Conservation (phyloP, 768 basidiomycete genomes). For the Pisolithus orientalis region DNA sequence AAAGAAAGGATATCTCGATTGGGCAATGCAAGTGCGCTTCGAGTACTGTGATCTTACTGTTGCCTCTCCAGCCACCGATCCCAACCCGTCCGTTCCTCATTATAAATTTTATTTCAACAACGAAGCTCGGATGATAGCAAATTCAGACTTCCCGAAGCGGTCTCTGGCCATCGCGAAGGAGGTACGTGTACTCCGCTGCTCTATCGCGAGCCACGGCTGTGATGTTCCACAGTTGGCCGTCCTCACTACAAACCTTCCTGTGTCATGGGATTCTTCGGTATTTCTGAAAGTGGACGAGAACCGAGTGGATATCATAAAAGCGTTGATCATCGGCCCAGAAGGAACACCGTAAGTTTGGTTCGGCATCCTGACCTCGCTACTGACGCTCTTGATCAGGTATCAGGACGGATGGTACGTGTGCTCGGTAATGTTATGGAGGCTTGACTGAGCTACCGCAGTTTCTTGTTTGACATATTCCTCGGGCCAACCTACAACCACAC, state of each 20-base stretch:
- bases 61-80: conserved; percentile 23
- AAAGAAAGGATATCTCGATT: conserved; percentile 68
- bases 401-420: conserved; percentile 80
- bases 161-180: conserved; percentile 95
- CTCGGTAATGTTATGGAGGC: not conserved
- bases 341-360: conserved; percentile 72
- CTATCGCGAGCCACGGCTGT: conserved; percentile 4
- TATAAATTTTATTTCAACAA: conserved; percentile 81
- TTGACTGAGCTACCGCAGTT: conserved; percentile 30
- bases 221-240: conserved; percentile 68
- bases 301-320: conserved; percentile 87
- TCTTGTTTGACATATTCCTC: conserved; percentile 89
- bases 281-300: conserved; percentile 91
- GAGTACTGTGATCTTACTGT: conserved; percentile 87
- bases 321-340: conserved; percentile 88
- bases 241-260: conserved; percentile 89
- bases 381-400: conserved; percentile 43
- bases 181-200: conserved; percentile 32
- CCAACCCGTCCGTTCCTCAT: conserved; percentile 49
- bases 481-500: conserved; percentile 83
- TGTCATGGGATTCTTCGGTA: conserved; percentile 91
- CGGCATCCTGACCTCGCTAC: conserved; percentile 2
- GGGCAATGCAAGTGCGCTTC: conserved; percentile 78
- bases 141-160: conserved; percentile 84
- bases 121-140: conserved; percentile 79